These are phyloP conservation scores for Carpinus fangiana DNA, from an alignment of 306 rosid species.

Conservation along the genomic window DNA sequence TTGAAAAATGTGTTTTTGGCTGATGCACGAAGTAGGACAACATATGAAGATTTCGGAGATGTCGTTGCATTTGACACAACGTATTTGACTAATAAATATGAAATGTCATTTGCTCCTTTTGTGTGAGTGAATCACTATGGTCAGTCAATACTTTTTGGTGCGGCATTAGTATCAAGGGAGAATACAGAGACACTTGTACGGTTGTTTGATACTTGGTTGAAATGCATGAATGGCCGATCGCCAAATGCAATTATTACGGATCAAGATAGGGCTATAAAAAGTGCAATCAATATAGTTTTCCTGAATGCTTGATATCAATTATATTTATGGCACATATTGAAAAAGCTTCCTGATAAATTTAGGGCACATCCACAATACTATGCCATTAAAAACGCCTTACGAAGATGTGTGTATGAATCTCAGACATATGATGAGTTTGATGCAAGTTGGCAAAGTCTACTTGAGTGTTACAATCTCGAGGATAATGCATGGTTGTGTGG, in stretches of 20 bases:
- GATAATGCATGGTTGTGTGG: slow-evolving; percentile 18
- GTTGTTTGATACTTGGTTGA: slow-evolving; percentile 28
- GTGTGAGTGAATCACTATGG: slow-evolving; percentile 24
- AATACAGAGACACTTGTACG: slow-evolving; percentile 14
- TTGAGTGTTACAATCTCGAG: slow-evolving; percentile 1
- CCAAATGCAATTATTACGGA: slow-evolving; percentile 29
- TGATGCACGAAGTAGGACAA: neutral
- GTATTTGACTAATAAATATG: slow-evolving; percentile 13
- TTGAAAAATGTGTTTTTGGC: no score
- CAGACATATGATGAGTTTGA: slow-evolving; percentile 9
- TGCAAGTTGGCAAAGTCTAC: slow-evolving; percentile 18
- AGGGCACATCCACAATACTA: slow-evolving; percentile 13
- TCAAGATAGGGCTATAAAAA: slow-evolving; percentile 27
- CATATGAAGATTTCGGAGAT: slow-evolving; percentile 19
- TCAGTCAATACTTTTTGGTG: slow-evolving; percentile 7
- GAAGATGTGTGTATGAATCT: slow-evolving; percentile 24
- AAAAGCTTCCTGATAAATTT: slow-evolving; percentile 23
- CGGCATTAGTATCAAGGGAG: slow-evolving; percentile 15
- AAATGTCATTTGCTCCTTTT: slow-evolving; percentile 14
- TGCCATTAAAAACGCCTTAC: slow-evolving; percentile 3
- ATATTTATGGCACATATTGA: slow-evolving; percentile 31
- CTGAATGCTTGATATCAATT: slow-evolving; percentile 21
- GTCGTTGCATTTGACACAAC: slow-evolving; percentile 22
- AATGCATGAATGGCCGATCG: slow-evolving; percentile 15
- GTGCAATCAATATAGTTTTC: slow-evolving; percentile 21